Evolutionary conservation across 1,284 basidiomycete genomes (phyloP).

Genomic region (Malassezia sympodialis): DNA sequence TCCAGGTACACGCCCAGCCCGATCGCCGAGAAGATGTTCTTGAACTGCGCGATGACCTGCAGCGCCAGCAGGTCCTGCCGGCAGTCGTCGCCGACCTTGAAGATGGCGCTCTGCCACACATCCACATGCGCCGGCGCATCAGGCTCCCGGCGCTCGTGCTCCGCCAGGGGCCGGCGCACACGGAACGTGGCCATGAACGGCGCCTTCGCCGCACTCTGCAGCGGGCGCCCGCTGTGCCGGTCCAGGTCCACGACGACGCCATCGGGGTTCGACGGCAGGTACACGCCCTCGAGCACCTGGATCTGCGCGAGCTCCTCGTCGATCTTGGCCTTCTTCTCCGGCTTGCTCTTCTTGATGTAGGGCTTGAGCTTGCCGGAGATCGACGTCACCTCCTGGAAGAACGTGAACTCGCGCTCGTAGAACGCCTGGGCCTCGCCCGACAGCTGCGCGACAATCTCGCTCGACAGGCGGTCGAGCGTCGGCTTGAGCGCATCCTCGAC

Average conservation of each 20-base stretch:
- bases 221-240: slow-evolving; percentile 84
- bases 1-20: slow-evolving; percentile 85
- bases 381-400: slow-evolving; percentile 91
- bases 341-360: slow-evolving; percentile 86
- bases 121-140: slow-evolving; percentile 49
- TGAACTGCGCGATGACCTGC: slow-evolving; percentile 98
- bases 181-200: slow-evolving; percentile 99
- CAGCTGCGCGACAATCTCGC: slow-evolving; percentile 69
- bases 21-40: slow-evolving; percentile 80
- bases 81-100: slow-evolving; percentile 99
- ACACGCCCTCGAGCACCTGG: slow-evolving; percentile 80
- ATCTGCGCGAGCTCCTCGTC: slow-evolving; percentile 99
- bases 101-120: slow-evolving; percentile 95
- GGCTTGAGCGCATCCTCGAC: slow-evolving; percentile 91
- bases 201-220: slow-evolving; percentile 97
- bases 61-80: slow-evolving; percentile 92
- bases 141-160: slow-evolving; percentile 38
- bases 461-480: slow-evolving; percentile 73
- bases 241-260: slow-evolving; percentile 92
- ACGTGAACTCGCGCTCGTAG: slow-evolving; percentile 88
- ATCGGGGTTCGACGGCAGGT: slow-evolving; percentile 93
- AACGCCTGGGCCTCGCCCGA: slow-evolving; percentile 84
- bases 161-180: slow-evolving; percentile 55
- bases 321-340: slow-evolving; percentile 99
- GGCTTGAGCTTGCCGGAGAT: slow-evolving; percentile 97